phyloP scores from a whole-genome alignment of 2,329 filamentous ascomycete genomes.

The Exophiala aquamarina region DNA sequence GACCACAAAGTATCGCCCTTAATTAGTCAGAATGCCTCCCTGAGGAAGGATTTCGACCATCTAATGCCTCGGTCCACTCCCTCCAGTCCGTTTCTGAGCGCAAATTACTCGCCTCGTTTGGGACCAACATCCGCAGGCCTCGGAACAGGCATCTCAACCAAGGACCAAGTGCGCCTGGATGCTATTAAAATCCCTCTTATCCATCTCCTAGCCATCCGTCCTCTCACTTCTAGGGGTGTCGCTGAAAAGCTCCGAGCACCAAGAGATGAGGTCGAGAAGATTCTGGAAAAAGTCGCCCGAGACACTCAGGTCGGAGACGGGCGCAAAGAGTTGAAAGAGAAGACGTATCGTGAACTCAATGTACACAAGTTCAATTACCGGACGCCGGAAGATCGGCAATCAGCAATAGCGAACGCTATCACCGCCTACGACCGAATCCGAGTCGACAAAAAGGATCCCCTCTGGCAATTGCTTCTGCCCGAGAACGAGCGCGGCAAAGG shows the following conservation, averaged over 20 bases:
- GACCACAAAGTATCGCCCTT: slow-evolving; percentile 33
- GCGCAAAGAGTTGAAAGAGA: slow-evolving; percentile 58
- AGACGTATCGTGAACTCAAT: slow-evolving; percentile 61
- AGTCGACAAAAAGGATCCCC: slow-evolving; percentile 58
- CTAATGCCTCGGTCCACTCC: slow-evolving; percentile 43
- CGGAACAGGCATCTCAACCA: slow-evolving; percentile 28
- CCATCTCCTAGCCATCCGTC: slow-evolving; percentile 55
- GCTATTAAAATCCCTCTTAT: slow-evolving; percentile 47
- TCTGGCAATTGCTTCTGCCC: slow-evolving; percentile 63
- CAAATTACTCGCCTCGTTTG: slow-evolving; percentile 34
- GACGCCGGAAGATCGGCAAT: slow-evolving; percentile 54
- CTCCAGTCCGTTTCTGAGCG: slow-evolving; percentile 41
- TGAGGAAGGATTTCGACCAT: slow-evolving; percentile 35
- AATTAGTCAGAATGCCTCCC: slow-evolving; percentile 29
- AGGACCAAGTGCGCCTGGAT: slow-evolving; percentile 38
- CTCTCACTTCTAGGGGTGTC: slow-evolving; percentile 49
- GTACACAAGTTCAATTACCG: slow-evolving; percentile 62
- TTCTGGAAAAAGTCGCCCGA: slow-evolving; percentile 55
- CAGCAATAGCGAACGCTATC: slow-evolving; percentile 62
- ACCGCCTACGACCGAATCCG: slow-evolving; percentile 63
- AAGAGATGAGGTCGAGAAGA: slow-evolving; percentile 46
- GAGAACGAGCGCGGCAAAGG: slow-evolving; percentile 63
- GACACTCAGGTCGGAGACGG: slow-evolving; percentile 44
- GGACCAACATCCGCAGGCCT: slow-evolving; percentile 46
- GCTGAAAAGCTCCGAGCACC: slow-evolving; percentile 48